These are phyloP conservation scores for Xerocomellus dryophilus DNA, from an alignment of 768 basidiomycete species.

Conservation along the genomic window DNA sequence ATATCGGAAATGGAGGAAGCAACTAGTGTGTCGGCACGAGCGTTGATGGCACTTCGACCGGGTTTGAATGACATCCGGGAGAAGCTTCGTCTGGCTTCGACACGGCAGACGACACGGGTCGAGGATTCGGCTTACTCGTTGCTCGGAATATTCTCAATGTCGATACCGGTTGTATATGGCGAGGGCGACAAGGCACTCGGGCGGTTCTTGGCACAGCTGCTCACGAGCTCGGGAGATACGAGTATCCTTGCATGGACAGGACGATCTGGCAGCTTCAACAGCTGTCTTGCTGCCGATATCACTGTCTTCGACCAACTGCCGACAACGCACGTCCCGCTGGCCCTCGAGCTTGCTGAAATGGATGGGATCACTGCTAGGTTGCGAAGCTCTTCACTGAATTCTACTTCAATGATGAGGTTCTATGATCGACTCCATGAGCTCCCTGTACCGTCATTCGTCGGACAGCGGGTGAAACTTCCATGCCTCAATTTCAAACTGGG, in stretches of 20 bases:
- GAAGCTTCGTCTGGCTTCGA: not conserved
- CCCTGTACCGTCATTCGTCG: not conserved
- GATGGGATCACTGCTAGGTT: not conserved
- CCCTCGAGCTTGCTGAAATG: not conserved
- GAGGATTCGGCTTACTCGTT: not conserved
- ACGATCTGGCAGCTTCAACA: not conserved
- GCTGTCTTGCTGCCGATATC: not conserved
- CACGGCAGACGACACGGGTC: constrained; percentile 2
- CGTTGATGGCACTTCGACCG: not conserved
- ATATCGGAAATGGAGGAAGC: not conserved
- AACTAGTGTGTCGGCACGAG: not conserved
- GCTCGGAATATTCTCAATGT: not conserved
- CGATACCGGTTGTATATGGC: not conserved
- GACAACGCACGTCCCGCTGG: not conserved
- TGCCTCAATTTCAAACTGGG: not conserved
- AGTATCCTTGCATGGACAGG: not conserved
- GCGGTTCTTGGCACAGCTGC: not conserved
- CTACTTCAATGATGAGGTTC: not conserved
- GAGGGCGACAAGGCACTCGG: not conserved
- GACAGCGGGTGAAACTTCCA: not conserved
- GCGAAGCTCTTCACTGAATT: not conserved
- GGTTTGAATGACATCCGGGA: not conserved
- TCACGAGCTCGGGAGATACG: not conserved
- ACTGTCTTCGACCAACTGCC: not conserved
- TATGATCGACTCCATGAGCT: not conserved